Evolutionary conservation across 208 protist species (phyloP).

Genomic region (Naegleria lovaniensis): DNA sequence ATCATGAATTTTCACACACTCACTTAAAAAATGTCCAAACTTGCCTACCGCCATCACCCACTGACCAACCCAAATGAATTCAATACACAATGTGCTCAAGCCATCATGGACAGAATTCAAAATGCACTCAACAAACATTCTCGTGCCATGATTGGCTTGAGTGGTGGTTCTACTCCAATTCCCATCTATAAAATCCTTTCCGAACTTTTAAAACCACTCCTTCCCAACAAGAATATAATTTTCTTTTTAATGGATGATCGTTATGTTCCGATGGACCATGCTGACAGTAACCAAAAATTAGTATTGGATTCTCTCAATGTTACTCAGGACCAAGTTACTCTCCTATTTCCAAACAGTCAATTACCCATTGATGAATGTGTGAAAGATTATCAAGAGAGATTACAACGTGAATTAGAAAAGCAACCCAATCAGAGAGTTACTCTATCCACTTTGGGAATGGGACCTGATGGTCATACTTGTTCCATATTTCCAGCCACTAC

Average conservation of each 20-base stretch:
- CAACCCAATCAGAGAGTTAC: not conserved
- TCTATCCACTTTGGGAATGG: not conserved
- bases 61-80: not conserved
- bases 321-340: not conserved
- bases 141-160: not conserved
- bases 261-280: not conserved
- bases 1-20: too few species aligned
- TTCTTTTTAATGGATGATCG: constrained; percentile 3
- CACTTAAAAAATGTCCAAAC: too few species aligned
- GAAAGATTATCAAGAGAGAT: not conserved
- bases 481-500: not conserved
- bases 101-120: not conserved
- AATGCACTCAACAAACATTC: not conserved
- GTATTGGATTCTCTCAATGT: not conserved
- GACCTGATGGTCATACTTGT: not conserved
- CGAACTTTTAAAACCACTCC: not conserved
- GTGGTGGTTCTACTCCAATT: not conserved
- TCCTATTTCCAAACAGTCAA: not conserved
- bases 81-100: not conserved
- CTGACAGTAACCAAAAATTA: not conserved
- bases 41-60: too few species aligned
- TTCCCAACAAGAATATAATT: not conserved
- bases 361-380: not conserved
- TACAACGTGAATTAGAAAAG: not conserved
- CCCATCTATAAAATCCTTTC: not conserved